Percentiles rank a stretch among this genome's conserved stretches.
Conservation (phyloP, 768 basidiomycete species). For the Mrakia blollopis region DNA sequence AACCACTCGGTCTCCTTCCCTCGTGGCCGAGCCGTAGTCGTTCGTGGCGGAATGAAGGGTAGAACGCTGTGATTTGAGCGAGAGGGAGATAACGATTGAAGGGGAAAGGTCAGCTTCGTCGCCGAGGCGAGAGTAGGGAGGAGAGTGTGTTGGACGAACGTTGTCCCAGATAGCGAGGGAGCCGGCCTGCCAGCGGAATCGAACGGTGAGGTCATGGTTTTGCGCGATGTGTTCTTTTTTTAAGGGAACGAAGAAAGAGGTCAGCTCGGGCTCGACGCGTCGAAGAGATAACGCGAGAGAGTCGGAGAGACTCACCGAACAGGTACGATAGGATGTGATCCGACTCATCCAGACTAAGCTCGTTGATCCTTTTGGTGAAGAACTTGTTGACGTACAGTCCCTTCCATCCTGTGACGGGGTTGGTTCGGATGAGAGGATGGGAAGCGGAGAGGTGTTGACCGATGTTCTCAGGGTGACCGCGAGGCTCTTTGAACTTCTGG, state of each 20-base stretch:
- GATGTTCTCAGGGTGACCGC: constrained; percentile 56
- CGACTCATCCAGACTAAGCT: constrained; percentile 55
- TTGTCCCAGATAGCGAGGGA: constrained; percentile 64
- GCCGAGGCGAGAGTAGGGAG: not conserved
- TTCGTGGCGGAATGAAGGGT: constrained; percentile 29
- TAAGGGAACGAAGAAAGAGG: too few relatives aligned
- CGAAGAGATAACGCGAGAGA: too few relatives aligned
- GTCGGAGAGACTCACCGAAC: constrained; percentile 30
- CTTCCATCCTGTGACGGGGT: constrained; percentile 61
- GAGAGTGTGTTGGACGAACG: constrained; percentile 45
- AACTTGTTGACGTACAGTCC: constrained; percentile 44
- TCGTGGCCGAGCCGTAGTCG: constrained; percentile 13
- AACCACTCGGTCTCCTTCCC: constrained; percentile 27
- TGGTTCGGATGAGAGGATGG: constrained; percentile 53
- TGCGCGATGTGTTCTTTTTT: constrained; percentile 52
- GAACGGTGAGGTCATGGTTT: constrained; percentile 57
- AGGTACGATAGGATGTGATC: constrained; percentile 53
- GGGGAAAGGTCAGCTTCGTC: not conserved
- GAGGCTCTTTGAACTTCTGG: constrained; percentile 36
- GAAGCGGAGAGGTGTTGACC: constrained; percentile 52
- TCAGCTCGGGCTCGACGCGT: too few relatives aligned
- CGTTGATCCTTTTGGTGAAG: constrained; percentile 57
- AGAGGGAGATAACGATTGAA: too few relatives aligned
- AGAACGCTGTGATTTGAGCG: not conserved
- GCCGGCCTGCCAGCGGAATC: constrained; percentile 53